Conservation (phyloP, 2,329 filamentous ascomycete species). For the Ceratocystis colombiana region DNA sequence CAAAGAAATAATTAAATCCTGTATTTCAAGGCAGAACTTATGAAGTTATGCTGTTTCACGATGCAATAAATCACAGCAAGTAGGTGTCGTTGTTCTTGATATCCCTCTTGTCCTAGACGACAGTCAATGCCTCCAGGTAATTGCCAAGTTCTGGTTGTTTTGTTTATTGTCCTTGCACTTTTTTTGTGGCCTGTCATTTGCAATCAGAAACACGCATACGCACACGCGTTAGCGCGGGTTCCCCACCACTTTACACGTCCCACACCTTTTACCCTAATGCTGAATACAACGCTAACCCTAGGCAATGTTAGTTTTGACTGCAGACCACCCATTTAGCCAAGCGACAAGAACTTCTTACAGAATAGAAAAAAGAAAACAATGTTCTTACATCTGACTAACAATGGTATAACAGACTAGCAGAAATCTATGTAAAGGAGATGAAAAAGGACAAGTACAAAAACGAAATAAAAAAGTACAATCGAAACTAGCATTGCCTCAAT, state of each 20-base stretch:
- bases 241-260: slow-evolving; percentile 25
- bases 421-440: background rate
- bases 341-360: too few relatives aligned
- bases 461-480: background rate
- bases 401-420: background rate
- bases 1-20: background rate
- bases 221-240: background rate
- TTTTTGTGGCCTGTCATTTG: background rate
- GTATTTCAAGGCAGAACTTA: background rate
- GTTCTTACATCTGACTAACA: too few relatives aligned
- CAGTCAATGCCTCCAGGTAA: background rate
- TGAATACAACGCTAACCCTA: background rate
- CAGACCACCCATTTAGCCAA: too few relatives aligned
- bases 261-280: slow-evolving; percentile 1
- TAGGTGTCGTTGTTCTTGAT: background rate
- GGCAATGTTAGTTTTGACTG: too few relatives aligned
- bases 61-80: background rate
- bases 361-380: too few relatives aligned
- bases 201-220: background rate
- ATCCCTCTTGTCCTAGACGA: background rate
- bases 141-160: background rate
- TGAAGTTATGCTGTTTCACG: background rate
- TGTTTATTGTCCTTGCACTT: background rate
- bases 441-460: background rate
- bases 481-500: background rate